Conservation (phyloP, 345 rosid genomes). For the Diplotaxis tenuifolia region DNA sequence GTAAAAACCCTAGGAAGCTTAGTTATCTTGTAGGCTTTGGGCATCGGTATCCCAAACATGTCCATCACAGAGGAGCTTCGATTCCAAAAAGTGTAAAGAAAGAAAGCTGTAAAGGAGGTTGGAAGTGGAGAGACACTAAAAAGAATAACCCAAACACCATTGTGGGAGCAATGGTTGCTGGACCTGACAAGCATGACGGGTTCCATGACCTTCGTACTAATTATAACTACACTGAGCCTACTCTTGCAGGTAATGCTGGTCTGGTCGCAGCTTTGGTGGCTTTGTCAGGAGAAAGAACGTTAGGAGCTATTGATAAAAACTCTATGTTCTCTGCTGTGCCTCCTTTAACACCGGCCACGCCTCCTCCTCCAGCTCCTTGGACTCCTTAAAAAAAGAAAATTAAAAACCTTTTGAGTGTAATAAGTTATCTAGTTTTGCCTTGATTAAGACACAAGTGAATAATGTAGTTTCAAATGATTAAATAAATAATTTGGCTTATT, state of each 20-base stretch:
- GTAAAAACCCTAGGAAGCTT: not conserved
- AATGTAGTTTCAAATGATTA: not conserved
- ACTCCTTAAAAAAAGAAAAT: slow-evolving; percentile 49
- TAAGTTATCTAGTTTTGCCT: slow-evolving; percentile 13
- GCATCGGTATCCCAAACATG: slow-evolving; percentile 64
- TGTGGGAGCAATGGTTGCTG: slow-evolving; percentile 97
- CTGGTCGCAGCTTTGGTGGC: slow-evolving; percentile 87
- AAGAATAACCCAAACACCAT: slow-evolving; percentile 76
- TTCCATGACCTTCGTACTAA: slow-evolving; percentile 65
- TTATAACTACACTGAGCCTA: slow-evolving; percentile 93
- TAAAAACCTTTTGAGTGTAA: slow-evolving; percentile 1
- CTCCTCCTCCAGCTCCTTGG: slow-evolving; percentile 99
- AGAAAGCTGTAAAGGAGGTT: slow-evolving; percentile 82
- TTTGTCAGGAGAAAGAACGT: slow-evolving; percentile 56
- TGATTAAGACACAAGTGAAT: not conserved
- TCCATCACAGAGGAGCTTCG: slow-evolving; percentile 92
- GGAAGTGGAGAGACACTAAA: slow-evolving; percentile 34
- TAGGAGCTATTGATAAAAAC: slow-evolving; percentile 66
- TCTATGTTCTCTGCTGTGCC: slow-evolving; percentile 85
- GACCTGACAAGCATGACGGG: slow-evolving; percentile 79
- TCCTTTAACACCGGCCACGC: slow-evolving; percentile 77
- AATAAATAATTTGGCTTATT: slow-evolving; percentile 6
- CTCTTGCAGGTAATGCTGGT: slow-evolving; percentile 89
- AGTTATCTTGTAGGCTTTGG: slow-evolving; percentile 62
- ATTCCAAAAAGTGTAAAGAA: slow-evolving; percentile 63